Evolutionary conservation across 75 land plant genomes (phyloP).

Genomic region (Cupressus sempervirens): DNA sequence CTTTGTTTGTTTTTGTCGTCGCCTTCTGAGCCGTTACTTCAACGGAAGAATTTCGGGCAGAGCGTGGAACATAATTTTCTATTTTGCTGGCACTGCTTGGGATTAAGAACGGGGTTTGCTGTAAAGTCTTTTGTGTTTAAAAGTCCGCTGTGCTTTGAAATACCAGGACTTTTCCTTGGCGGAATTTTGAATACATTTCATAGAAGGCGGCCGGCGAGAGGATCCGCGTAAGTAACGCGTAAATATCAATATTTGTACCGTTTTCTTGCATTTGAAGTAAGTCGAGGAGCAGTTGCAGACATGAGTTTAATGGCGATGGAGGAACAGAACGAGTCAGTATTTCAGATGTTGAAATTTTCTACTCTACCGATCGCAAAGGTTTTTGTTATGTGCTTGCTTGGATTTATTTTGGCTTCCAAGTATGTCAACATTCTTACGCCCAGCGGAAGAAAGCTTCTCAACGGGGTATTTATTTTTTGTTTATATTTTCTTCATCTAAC

Average conservation of each 20-base stretch:
- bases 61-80: background rate
- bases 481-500: background rate
- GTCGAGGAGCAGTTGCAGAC: background rate
- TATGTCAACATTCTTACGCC: constrained; percentile 74
- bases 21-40: background rate
- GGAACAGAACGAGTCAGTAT: constrained; percentile 27
- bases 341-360: constrained; percentile 56
- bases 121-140: background rate
- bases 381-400: constrained; percentile 79
- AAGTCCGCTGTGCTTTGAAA: too few relatives aligned
- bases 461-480: constrained; percentile 48
- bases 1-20: background rate
- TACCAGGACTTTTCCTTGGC: background rate
- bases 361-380: constrained; percentile 83
- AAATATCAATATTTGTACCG: background rate
- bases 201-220: background rate
- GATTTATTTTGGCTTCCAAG: constrained; percentile 76
- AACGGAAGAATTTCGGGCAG: background rate
- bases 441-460: constrained; percentile 63
- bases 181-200: background rate
- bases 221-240: background rate
- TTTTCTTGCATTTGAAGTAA: background rate
- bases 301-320: background rate
- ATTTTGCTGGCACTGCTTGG: background rate
- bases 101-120: background rate